These are phyloP conservation scores for Pseudoscleropodium purum DNA, from an alignment of 225 moss, liverwort and hornwort species.

Conservation along the genomic window DNA sequence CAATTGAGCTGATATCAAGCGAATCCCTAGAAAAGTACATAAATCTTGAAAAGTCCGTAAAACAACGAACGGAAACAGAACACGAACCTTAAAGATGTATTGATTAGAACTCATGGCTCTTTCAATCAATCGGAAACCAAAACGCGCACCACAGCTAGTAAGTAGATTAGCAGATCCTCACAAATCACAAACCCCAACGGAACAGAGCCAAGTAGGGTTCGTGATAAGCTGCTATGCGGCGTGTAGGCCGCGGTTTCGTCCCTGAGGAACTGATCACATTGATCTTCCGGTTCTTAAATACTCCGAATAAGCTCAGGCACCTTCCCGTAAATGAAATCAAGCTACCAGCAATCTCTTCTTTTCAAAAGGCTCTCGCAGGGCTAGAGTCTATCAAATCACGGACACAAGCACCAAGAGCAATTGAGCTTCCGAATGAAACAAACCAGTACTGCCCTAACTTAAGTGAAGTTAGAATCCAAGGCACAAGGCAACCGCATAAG, in stretches of 20 bases:
- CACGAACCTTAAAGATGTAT: background rate
- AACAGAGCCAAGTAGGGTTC: background rate
- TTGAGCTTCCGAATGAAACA: background rate
- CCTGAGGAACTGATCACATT: background rate
- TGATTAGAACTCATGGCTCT: background rate
- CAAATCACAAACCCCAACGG: background rate
- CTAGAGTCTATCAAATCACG: background rate
- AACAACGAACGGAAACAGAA: background rate
- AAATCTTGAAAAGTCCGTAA: background rate
- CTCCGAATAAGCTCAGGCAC: background rate
- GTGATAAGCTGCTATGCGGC: background rate
- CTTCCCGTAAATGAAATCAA: background rate
- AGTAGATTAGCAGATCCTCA: background rate
- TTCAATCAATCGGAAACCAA: background rate
- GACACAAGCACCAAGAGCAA: background rate
- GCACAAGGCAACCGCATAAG: background rate
- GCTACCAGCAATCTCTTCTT: background rate
- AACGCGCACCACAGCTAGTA: background rate
- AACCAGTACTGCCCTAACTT: background rate
- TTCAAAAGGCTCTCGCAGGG: background rate
- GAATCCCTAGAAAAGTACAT: background rate
- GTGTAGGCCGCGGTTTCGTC: background rate
- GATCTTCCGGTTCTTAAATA: too few relatives aligned
- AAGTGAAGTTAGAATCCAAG: background rate
- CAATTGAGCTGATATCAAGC: background rate